Conservation (phyloP, 805 yeast species). For the Komagataella populi region DNA sequence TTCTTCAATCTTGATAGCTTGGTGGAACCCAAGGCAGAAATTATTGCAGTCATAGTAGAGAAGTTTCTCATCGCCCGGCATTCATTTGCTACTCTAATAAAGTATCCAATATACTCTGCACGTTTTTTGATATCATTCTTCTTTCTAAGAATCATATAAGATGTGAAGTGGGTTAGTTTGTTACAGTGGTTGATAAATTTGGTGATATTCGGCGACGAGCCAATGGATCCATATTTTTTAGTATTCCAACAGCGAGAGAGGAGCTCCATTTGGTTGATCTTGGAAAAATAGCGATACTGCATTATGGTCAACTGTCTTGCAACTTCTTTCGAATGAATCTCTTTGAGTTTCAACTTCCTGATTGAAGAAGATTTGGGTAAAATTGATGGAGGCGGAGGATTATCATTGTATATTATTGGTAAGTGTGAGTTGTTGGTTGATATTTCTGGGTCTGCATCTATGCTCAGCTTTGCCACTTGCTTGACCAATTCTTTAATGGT, state of each 20-base stretch:
- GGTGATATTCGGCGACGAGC: conserved; percentile 40
- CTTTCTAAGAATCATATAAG: conserved; percentile 51
- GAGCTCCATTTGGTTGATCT: conserved; percentile 60
- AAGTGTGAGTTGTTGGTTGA: neutral
- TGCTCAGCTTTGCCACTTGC: neutral
- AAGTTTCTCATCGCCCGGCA: conserved; percentile 68
- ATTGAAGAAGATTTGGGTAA: conserved; percentile 7
- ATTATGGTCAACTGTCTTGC: conserved; percentile 79
- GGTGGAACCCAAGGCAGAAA: conserved; percentile 77
- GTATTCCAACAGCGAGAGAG: conserved; percentile 67
- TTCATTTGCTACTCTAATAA: conserved; percentile 68
- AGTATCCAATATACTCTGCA: conserved; percentile 54
- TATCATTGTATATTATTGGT: neutral
- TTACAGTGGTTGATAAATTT: conserved; percentile 65
- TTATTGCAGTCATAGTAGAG: conserved; percentile 85
- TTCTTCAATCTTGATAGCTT: conserved; percentile 74
- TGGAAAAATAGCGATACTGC: conserved; percentile 57
- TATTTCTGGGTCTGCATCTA: neutral
- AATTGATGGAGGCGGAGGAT: conserved; percentile 6
- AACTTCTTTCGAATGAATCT: conserved; percentile 59
- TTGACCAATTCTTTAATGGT: conserved; percentile 1
- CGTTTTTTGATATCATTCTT: conserved; percentile 53
- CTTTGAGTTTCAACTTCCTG: conserved; percentile 37
- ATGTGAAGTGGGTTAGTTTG: conserved; percentile 68
- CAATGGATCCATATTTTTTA: conserved; percentile 38